These are phyloP conservation scores for Trichoderma koningii DNA, from an alignment of 2,329 filamentous ascomycete genomes.

Conservation along the genomic window DNA sequence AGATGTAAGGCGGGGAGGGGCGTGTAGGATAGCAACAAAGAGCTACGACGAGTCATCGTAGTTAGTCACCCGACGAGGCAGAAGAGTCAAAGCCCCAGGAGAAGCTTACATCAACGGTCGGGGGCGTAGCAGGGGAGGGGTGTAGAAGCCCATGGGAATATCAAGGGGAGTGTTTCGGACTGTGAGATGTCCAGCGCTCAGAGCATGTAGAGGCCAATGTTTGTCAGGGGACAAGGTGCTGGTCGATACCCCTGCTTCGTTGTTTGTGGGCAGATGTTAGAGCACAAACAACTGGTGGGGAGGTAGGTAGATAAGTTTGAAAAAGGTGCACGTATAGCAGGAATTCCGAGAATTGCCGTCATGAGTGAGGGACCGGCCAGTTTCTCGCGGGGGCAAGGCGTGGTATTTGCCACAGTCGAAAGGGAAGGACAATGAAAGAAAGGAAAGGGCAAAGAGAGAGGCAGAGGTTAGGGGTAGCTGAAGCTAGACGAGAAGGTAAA, in stretches of 20 bases:
- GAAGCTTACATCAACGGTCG: background rate
- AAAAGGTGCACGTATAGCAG: background rate
- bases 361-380: background rate
- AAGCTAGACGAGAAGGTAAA: background rate
- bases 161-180: background rate
- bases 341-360: background rate
- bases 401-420: background rate
- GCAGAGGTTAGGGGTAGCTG: background rate
- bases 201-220: background rate
- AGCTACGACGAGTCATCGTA: background rate
- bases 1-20: background rate
- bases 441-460: slow-evolving; percentile 23
- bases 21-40: background rate
- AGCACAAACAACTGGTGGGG: background rate
- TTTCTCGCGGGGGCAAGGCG: background rate
- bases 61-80: slow-evolving; percentile 7
- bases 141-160: background rate
- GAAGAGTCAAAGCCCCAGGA: background rate
- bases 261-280: background rate
- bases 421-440: slow-evolving; percentile 14
- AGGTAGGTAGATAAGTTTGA: background rate
- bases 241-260: background rate
- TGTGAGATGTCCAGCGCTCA: background rate
- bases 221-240: background rate
- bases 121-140: background rate